Conservation (phyloP, 768 basidiomycete species). For the Phlegmacium glaucopus region DNA sequence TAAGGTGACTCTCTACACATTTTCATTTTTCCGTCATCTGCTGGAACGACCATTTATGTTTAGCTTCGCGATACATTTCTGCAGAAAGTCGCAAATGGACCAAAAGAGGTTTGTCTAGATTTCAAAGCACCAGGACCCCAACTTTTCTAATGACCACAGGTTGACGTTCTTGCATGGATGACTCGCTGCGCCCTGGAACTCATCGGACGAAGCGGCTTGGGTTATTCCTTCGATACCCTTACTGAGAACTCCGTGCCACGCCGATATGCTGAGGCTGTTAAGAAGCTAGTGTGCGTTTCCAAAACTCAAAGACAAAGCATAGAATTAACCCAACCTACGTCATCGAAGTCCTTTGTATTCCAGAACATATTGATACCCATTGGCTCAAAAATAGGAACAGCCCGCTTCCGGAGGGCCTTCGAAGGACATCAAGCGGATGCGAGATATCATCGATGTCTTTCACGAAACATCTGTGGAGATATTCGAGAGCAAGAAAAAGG, state of each 20-base stretch:
- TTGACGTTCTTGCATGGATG: slow-evolving; percentile 32
- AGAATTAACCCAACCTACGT: background rate
- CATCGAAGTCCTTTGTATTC: background rate
- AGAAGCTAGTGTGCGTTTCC: slow-evolving; percentile 16
- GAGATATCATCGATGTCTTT: slow-evolving; percentile 32
- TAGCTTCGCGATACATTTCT: slow-evolving; percentile 4
- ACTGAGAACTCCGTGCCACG: slow-evolving; percentile 12
- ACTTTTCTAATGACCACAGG: slow-evolving; percentile 2
- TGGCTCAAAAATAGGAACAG: slow-evolving; percentile 20
- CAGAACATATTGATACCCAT: slow-evolving; percentile 13
- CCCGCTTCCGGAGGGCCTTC: slow-evolving; percentile 31
- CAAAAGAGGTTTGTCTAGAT: slow-evolving; percentile 4
- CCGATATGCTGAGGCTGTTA: slow-evolving; percentile 10
- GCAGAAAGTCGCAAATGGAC: slow-evolving; percentile 5
- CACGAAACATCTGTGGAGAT: slow-evolving; percentile 33
- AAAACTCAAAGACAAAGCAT: background rate
- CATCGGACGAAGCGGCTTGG: slow-evolving; percentile 35
- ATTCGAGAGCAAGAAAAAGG: slow-evolving; percentile 33
- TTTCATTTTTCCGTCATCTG: background rate
- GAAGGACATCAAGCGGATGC: slow-evolving; percentile 23
- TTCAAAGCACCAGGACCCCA: background rate
- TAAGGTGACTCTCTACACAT: background rate
- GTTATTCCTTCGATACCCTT: slow-evolving; percentile 33
- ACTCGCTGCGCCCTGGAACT: slow-evolving; percentile 34
- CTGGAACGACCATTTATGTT: background rate